Evolutionary conservation across 345 rosid genomes (phyloP).

Genomic region (Toxicodendron radicans): DNA sequence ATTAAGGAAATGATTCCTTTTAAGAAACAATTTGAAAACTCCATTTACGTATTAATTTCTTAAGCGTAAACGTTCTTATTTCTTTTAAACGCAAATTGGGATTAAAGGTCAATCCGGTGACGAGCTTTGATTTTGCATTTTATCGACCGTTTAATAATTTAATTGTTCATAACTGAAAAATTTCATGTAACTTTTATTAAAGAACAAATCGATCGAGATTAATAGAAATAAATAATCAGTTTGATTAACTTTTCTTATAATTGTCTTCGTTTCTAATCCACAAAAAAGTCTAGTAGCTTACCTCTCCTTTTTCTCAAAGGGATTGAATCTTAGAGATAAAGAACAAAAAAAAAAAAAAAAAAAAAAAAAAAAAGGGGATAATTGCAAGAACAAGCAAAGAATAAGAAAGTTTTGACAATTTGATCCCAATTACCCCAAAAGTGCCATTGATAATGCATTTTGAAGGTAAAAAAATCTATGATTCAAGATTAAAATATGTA

Average conservation of each 20-base stretch:
- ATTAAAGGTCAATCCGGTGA: no score
- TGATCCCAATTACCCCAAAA: not conserved
- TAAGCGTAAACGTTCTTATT: no score
- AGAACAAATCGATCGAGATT: no score
- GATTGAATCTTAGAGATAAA: not conserved
- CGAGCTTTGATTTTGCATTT: no score
- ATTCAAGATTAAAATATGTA: not conserved
- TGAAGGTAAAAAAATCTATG: not conserved
- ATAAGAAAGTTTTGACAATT: not conserved
- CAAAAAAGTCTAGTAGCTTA: not conserved
- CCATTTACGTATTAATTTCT: no score
- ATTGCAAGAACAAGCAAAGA: slow-evolving; percentile 5
- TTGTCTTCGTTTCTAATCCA: not conserved
- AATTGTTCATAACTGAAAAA: not conserved
- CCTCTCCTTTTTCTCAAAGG: not conserved
- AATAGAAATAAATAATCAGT: no score
- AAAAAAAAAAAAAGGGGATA: no score
- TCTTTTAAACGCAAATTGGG: no score
- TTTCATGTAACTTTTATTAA: not conserved
- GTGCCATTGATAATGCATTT: not conserved
- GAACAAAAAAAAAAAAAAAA: no score
- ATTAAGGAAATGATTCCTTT: no score
- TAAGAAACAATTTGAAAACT: no score
- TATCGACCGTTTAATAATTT: no score
- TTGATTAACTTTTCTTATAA: not conserved